Base-by-base conservation (phyloP, 345 rosid species). In the Physaria fendleri region DNA sequence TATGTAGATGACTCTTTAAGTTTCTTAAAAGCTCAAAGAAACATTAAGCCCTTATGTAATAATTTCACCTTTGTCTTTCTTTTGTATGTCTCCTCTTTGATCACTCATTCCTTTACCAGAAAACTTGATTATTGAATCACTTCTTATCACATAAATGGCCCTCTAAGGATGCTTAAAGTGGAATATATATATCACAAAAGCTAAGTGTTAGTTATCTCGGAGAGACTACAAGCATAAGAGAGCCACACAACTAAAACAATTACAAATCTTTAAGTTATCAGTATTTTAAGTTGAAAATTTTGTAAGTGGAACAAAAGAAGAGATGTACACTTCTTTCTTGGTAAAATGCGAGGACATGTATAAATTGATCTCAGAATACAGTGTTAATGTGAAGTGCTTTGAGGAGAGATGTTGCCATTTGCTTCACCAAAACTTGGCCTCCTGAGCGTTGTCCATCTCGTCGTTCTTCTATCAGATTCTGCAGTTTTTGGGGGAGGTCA, bases 361-460 rank as follows among this genome's bases (percentile, higher is more conserved):
- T 4, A 1, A 4, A 5, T 23, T 15, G 12, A n/a, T 38, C 51
- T 83, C 81, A 93, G 77, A 89, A 37, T 32, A 93, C 92, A 0
- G 95, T 89, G 77, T 89, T 93, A 56, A 93, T 87, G 65, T 89
- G 95, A 40, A 89, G 94, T 10, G 97, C 97, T 76, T 93, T 89
- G 16, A 89, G 99, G 16, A 93, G 82, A 1, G 97, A 93, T 7
- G 95, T 93, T 17, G 97, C 99, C 97, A 93, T 83, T 74, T 93
- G 99, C 70, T 93, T 93, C 23, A 93, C 99, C 60, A 93, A 59
- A 13, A 87, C 99, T 75, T 93, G 99, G 16, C 97, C 99, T 53
- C 99, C 97, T 8, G 94, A 93, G 20, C 94, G 76, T 66, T 85
- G 99, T 37, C 97, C 97, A 33, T 87, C 97, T 23, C 99, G 75